A percentile compares a stretch with the other conserved stretches of the same genome.
These are phyloP conservation scores for Austroboletus festivus DNA, from an alignment of 768 basidiomycete genomes.

Conservation along the genomic window DNA sequence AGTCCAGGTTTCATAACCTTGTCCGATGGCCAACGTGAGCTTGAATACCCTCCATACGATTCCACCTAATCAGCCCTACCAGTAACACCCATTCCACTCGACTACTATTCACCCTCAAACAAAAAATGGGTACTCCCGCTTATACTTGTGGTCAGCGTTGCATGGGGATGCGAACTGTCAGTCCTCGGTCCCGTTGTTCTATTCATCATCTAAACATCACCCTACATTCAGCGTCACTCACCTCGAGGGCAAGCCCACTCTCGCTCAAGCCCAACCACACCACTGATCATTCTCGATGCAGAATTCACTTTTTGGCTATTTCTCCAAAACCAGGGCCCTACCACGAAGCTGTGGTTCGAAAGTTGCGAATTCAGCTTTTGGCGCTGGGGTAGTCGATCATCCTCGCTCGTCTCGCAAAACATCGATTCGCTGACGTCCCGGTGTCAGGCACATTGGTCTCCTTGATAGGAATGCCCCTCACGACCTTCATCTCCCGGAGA, in stretches of 20 bases:
- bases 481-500: slow-evolving; percentile 55
- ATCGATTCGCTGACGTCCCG: slow-evolving; percentile 13
- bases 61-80: slow-evolving; percentile 3
- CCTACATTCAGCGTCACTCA: slow-evolving; percentile 59
- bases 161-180: slow-evolving; percentile 77
- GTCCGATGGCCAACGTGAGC: slow-evolving; percentile 11
- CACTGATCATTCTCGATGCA: slow-evolving; percentile 25
- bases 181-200: slow-evolving; percentile 4
- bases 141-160: slow-evolving; percentile 66
- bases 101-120: slow-evolving; percentile 44
- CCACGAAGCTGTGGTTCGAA: slow-evolving; percentile 71
- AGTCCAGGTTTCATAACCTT: slow-evolving; percentile 15
- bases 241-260: slow-evolving; percentile 58
- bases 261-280: not conserved
- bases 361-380: slow-evolving; percentile 77
- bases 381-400: slow-evolving; percentile 51
- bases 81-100: slow-evolving; percentile 60
- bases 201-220: not conserved
- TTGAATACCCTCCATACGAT: not conserved
- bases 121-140: slow-evolving; percentile 63
- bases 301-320: slow-evolving; percentile 84
- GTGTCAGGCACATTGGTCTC: slow-evolving; percentile 58
- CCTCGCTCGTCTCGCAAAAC: not conserved
- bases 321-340: slow-evolving; percentile 71
- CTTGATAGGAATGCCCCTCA: slow-evolving; percentile 69